These are phyloP conservation scores for Zygosaccharomyces kombuchaensis DNA, from an alignment of 805 yeast species.

Conservation along the genomic window DNA sequence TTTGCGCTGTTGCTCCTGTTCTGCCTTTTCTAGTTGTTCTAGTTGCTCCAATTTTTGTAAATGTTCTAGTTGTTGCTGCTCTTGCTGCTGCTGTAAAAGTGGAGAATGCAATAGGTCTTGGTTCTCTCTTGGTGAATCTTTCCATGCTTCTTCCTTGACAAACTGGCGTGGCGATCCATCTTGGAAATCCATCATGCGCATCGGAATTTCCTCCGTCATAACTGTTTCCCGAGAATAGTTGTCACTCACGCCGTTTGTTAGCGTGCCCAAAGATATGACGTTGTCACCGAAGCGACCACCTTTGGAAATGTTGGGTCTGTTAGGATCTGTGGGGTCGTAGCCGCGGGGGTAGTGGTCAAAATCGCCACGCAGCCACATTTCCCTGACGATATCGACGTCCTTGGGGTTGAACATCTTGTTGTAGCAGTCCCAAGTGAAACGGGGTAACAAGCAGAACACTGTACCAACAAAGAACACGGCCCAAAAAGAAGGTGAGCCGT, in stretches of 20 bases:
- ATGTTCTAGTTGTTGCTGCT: constrained; percentile 3
- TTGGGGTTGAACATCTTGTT: constrained; percentile 53
- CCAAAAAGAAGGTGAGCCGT: constrained; percentile 64
- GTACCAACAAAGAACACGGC: constrained; percentile 62
- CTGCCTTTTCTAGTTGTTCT: constrained; percentile 2
- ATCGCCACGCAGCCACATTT: constrained; percentile 63
- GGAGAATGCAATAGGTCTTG: constrained; percentile 28
- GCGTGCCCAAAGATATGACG: constrained; percentile 26
- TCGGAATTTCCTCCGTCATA: constrained; percentile 39
- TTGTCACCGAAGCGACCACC: constrained; percentile 37
- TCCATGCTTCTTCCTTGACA: constrained; percentile 21
- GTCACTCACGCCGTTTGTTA: constrained; percentile 12
- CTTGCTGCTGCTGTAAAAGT: constrained; percentile 3
- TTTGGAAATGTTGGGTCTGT: constrained; percentile 49
- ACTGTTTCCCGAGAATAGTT: constrained; percentile 30
- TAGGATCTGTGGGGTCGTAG: constrained; percentile 80
- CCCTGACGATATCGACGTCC: constrained; percentile 71
- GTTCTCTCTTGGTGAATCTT: constrained; percentile 26
- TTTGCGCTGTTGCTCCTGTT: constrained; percentile 3
- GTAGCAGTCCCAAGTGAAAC: constrained; percentile 56
- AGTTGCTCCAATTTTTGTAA: not conserved
- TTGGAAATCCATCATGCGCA: constrained; percentile 27
- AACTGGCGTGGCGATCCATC: constrained; percentile 32
- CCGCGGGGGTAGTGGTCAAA: constrained; percentile 59
- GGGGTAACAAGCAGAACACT: constrained; percentile 59